phyloP scores from a whole-genome alignment of 345 rosid species.

The Linum tenue region DNA sequence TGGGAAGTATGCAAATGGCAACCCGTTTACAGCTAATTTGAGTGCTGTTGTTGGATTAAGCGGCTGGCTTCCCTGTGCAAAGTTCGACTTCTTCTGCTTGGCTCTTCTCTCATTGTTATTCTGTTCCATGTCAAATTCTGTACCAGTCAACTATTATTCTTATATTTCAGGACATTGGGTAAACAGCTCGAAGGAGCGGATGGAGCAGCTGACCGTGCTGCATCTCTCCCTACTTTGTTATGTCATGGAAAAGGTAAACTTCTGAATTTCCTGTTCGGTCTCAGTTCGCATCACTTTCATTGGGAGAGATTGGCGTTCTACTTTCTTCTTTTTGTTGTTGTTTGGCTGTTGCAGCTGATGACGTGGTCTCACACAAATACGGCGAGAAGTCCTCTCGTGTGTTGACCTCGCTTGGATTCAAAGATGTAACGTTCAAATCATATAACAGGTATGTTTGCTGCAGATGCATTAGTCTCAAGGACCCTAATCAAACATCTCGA shows the following conservation, averaged over 20 bases:
- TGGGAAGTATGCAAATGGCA: constrained; percentile 68
- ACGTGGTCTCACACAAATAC: constrained; percentile 74
- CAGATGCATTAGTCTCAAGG: not conserved
- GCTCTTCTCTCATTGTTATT: not conserved
- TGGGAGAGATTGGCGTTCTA: not conserved
- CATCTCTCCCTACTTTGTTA: constrained; percentile 67
- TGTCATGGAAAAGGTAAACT: constrained; percentile 76
- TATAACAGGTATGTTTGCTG: constrained; percentile 47
- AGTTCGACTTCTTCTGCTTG: constrained; percentile 29
- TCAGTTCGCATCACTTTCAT: not conserved
- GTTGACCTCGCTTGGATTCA: constrained; percentile 53
- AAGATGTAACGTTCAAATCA: constrained; percentile 59
- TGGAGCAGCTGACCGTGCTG: constrained; percentile 54
- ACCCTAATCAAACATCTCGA: not conserved
- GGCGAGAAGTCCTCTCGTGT: constrained; percentile 78
- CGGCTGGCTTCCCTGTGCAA: constrained; percentile 98
- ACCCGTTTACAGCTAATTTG: constrained; percentile 59
- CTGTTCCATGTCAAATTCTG: no score
- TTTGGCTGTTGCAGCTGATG: constrained; percentile 50
- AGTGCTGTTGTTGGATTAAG: constrained; percentile 81
- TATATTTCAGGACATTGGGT: constrained; percentile 46
- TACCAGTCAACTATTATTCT: not conserved
- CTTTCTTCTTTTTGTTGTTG: constrained; percentile 7
- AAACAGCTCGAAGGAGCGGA: constrained; percentile 43
- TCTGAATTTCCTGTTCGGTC: constrained; percentile 5